Conservation (phyloP, 2,329 filamentous ascomycete species). For the Talaromyces sp. region DNA sequence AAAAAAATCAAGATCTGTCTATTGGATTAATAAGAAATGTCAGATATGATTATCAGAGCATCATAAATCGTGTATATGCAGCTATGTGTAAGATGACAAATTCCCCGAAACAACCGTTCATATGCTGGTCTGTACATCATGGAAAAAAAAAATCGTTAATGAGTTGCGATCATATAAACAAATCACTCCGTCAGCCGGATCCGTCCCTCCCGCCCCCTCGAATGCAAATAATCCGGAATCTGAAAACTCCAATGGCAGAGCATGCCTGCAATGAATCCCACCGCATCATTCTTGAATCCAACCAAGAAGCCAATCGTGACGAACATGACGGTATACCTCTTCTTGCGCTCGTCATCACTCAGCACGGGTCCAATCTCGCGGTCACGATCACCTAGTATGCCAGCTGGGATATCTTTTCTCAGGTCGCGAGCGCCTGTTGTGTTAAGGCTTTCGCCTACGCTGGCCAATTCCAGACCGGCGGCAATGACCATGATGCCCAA, state of each 20-base stretch:
- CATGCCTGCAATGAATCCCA: slow-evolving; percentile 81
- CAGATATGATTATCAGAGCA: background rate
- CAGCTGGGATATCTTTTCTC: slow-evolving; percentile 29
- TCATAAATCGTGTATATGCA: background rate
- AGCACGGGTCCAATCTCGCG: slow-evolving; percentile 37
- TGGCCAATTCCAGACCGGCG: slow-evolving; percentile 80
- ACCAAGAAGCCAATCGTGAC: slow-evolving; percentile 77
- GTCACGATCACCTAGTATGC: slow-evolving; percentile 36
- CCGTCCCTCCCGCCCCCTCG: slow-evolving; percentile 31
- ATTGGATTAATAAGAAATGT: background rate
- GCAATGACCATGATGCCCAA: slow-evolving; percentile 87
- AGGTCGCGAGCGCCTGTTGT: slow-evolving; percentile 63
- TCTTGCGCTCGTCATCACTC: slow-evolving; percentile 64
- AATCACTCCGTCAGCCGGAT: slow-evolving; percentile 23
- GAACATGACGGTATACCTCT: slow-evolving; percentile 86
- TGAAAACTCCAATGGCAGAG: slow-evolving; percentile 69
- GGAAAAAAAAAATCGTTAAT: background rate
- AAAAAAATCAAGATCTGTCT: background rate
- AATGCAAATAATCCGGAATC: slow-evolving; percentile 29
- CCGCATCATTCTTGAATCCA: slow-evolving; percentile 83
- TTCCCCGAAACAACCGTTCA: background rate
- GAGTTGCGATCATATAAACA: background rate
- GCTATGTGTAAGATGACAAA: background rate
- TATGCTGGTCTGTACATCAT: background rate
- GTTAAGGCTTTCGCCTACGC: slow-evolving; percentile 79